Evolutionary conservation across 192 early-diverging fungal genomes (phyloP), one percentile per base, ranked within the genome.

Genomic region (Fimicolochytrium jonesii): DNA sequence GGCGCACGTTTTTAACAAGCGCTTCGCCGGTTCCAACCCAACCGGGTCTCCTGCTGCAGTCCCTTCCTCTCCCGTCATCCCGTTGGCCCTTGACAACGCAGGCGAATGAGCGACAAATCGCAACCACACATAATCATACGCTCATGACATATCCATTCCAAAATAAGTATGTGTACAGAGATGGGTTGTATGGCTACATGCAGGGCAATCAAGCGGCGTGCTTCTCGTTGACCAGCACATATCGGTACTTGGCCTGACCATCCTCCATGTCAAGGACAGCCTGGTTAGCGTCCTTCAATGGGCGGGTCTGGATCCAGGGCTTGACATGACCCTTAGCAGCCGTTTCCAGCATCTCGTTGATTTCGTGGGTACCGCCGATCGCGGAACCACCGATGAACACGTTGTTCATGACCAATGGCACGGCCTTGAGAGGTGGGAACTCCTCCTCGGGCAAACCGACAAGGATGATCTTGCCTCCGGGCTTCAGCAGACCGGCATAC

Each of bases 311-410:
- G 53, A 92, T 83, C 54, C 72, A 70, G 2, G 88, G 80, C 54
- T 72, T 75, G 61, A 92, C 79, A 31, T 85, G 72, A 61, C 87
- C 79, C 64, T 86, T 61, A 28, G 80, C 78, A 1, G 87, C 86
- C 64, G 90, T 85, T 29, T 88, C 76, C 0, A 90, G 68, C 75
- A 86, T 89, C 55, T 81, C 68, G 25, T 74, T 70, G 37, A 88
- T 68, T 6, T 84, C 73, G 35, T 79, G 62, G 44, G 82, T 61
- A 11, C 82, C 75, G 48, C 84, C 88, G 26, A 89, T 81, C 59
- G 86, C 44, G 20, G 83, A 86, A 0, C 88, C 90, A 56, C 90
- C n/a, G 68, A 73, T n/a, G 86, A 69, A 28, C 66, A 64, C 10
- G 77, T 69, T 53, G 74, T 59, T 28, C 67, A 67, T 11, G n/a